Evolutionary conservation across 176 grass and related monocot species (phyloP), one percentile per base, ranked within the genome.

Genomic region (Avena atlantica): DNA sequence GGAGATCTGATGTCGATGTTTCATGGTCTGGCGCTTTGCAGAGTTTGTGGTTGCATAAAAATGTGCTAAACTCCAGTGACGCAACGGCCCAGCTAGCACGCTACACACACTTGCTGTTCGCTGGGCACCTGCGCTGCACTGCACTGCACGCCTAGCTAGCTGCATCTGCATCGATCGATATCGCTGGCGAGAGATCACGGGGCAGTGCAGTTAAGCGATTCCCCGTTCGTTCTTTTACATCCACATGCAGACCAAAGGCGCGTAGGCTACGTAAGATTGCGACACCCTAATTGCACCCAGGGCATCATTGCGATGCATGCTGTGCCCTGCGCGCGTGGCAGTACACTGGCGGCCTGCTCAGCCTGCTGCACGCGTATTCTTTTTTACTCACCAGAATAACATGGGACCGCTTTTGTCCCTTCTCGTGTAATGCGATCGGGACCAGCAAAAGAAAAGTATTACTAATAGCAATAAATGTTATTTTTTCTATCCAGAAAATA

Each of bases 241-340:
- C 42, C 8, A 53, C 37, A 42, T 42, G 40, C 40, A 42, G 8
- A 44, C 24, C 21, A 45, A 13, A 55, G 50, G 74, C 50, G 31
- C 3, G 79, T 82, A 58, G 59, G 71, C 86, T 77, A 31, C 79
- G 70, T 34, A 65, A 76, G 79, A 76, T 78, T 47, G 80, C 50
- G 60, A 83, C 80, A 83, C 66, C 79, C 86, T 82, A 76, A 82
- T 88, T 82, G 86, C 79, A 83, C 49, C 29, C 36, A 34, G 40
- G 79, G 1, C 31, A 87, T 82, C 70, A 76, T 87, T 74, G 69
- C 59, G 51, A 81, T 21, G 19, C 59, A 75, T 73, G 67, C 57
- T 80, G 72, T 14, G 19, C 59, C 74, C 50, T 79, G 52, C 16
- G 7, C 51, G n/a, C 51, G n/a, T 20, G 67, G 24, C 40, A 42